Conservation (phyloP, 805 yeast genomes). For the Zygosaccharomyces gambellarensis region DNA sequence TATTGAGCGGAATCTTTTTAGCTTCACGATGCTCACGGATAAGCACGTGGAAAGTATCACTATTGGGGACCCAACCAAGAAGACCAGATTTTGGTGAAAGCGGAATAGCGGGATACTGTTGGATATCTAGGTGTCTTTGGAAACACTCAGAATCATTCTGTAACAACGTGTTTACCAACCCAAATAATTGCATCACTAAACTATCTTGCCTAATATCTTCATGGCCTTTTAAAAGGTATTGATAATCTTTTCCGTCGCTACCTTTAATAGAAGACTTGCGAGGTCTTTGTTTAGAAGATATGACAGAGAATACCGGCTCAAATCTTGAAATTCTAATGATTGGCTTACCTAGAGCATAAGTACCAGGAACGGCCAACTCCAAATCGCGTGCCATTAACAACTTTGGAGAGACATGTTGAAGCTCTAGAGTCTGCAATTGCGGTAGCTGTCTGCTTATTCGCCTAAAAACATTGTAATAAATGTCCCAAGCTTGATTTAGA, state of each 20-base stretch:
- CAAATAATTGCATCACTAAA: constrained; percentile 95
- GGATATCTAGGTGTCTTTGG: constrained; percentile 90
- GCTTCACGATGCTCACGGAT: constrained; percentile 91
- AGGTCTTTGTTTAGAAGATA: constrained; percentile 94
- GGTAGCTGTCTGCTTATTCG: constrained; percentile 86
- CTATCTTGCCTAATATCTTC: constrained; percentile 98
- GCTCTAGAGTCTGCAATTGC: constrained; percentile 75
- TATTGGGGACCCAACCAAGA: constrained; percentile 95
- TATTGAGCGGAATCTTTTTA: constrained; percentile 79
- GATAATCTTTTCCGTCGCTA: constrained; percentile 87
- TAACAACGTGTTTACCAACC: constrained; percentile 85
- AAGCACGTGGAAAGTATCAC: constrained; percentile 92
- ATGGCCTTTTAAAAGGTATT: constrained; percentile 83
- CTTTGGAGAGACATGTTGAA: constrained; percentile 92
- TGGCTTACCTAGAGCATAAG: constrained; percentile 80
- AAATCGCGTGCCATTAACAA: constrained; percentile 71
- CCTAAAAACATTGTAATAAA: constrained; percentile 88
- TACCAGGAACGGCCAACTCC: constrained; percentile 90
- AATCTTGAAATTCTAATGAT: constrained; percentile 66
- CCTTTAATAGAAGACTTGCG: constrained; percentile 76
- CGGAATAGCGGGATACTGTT: constrained; percentile 89
- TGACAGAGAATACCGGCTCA: constrained; percentile 80
- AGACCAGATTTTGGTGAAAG: constrained; percentile 95
- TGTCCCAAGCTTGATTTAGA: constrained; percentile 96
- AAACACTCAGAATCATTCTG: constrained; percentile 92